A percentile compares a stretch with the other conserved stretches of the same genome.
These are phyloP conservation scores for Pseudocercospora cruenta DNA, from an alignment of 2,329 filamentous ascomycete genomes.

Conservation along the genomic window DNA sequence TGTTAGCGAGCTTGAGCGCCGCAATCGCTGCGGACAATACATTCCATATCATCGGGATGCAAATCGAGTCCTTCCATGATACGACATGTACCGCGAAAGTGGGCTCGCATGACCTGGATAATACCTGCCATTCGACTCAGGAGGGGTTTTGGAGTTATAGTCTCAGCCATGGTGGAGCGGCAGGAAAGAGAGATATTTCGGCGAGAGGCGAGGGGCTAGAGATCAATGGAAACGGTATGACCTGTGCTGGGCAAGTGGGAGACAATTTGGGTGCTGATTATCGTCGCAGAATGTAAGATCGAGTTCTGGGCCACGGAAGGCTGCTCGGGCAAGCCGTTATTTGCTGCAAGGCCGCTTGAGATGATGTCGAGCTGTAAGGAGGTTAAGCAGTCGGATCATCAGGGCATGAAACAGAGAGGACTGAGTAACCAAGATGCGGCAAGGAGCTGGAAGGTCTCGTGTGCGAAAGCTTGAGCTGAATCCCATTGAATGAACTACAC, in stretches of 20 bases:
- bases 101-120: not conserved
- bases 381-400: not conserved
- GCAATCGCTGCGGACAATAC: not conserved
- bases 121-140: not conserved
- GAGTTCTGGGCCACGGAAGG: not conserved
- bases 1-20: not conserved
- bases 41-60: not conserved
- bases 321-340: not conserved
- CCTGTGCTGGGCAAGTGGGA: not conserved
- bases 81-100: not conserved
- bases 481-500: not conserved
- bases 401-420: not conserved
- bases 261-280: not conserved
- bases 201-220: not conserved
- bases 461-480: not conserved
- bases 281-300: not conserved
- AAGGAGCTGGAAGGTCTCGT: not conserved
- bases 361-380: not conserved
- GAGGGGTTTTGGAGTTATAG: not conserved
- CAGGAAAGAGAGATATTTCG: not conserved
- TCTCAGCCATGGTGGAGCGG: not conserved
- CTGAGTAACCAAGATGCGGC: not conserved
- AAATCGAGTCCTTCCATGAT: not conserved
- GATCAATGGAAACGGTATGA: not conserved
- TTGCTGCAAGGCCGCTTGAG: not conserved